These are phyloP conservation scores for Musa beccarii DNA, from an alignment of 176 grass and related monocot species.

Conservation along the genomic window DNA sequence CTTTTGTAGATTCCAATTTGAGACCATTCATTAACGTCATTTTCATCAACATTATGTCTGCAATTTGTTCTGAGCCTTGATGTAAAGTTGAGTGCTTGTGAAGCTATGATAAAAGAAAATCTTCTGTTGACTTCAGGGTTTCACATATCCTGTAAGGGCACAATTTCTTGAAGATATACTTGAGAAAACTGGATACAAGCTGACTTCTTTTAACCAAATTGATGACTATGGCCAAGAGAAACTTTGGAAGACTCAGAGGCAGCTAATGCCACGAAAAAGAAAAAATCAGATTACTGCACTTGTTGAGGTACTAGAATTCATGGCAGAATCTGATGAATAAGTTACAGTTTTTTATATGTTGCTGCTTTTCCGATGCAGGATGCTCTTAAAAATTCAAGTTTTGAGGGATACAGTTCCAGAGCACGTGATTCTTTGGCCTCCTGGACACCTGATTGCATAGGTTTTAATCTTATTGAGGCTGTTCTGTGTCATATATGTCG, in stretches of 20 bases:
- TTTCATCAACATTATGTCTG: too few species aligned
- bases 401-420: conserved; percentile 65
- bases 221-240: conserved; percentile 99
- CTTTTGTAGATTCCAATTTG: too few species aligned
- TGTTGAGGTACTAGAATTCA: conserved; percentile 61
- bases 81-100: too few species aligned
- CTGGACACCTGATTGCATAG: conserved; percentile 94
- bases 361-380: conserved; percentile 48
- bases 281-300: conserved; percentile 91
- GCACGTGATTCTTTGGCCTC: conserved; percentile 75
- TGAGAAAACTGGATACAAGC: conserved; percentile 86
- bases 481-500: conserved; percentile 94
- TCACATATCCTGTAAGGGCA: conserved; percentile 83
- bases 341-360: conserved; percentile 15
- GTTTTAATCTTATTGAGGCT: conserved; percentile 93
- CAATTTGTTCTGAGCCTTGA: too few species aligned
- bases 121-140: conserved; percentile 44
- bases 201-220: conserved; percentile 85
- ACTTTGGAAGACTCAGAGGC: conserved; percentile 94
- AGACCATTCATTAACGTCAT: too few species aligned
- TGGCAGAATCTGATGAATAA: neutral
- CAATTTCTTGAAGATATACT: conserved; percentile 97
- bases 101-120: neutral
- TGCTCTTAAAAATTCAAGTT: conserved; percentile 66
- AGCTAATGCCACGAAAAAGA: conserved; percentile 73